These are phyloP conservation scores for Thozetella sp. DNA, from an alignment of 495 filamentous ascomycete genomes.

Conservation along the genomic window DNA sequence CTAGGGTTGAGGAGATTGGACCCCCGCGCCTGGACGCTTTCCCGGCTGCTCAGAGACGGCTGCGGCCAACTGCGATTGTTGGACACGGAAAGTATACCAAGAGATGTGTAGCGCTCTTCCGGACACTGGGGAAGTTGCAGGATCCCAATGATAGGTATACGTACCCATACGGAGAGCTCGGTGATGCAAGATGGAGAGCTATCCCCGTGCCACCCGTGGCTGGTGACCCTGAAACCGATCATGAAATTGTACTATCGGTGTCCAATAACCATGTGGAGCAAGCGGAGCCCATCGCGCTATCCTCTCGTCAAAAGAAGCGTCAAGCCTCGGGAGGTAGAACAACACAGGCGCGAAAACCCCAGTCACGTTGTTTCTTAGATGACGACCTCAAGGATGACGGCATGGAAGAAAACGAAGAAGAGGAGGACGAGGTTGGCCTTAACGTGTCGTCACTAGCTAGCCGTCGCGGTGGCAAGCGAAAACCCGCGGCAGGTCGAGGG, in stretches of 20 bases:
- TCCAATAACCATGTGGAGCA: not conserved
- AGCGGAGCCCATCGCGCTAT: slow-evolving; percentile 17
- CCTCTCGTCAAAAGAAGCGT: slow-evolving; percentile 16
- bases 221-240: slow-evolving; percentile 23
- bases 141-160: slow-evolving; percentile 19
- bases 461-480: slow-evolving; percentile 6
- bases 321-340: slow-evolving; percentile 11
- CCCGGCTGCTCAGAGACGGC: slow-evolving; percentile 35
- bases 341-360: slow-evolving; percentile 5
- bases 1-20: slow-evolving; percentile 33
- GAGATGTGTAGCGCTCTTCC: slow-evolving; percentile 43
- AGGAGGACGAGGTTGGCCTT: slow-evolving; percentile 4
- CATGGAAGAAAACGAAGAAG: slow-evolving; percentile 12
- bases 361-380: not conserved
- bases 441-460: not conserved
- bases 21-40: slow-evolving; percentile 33
- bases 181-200: slow-evolving; percentile 24
- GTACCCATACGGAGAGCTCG: slow-evolving; percentile 25
- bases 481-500: slow-evolving; percentile 3
- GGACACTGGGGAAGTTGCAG: slow-evolving; percentile 29
- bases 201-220: slow-evolving; percentile 31
- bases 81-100: slow-evolving; percentile 49
- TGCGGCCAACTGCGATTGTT: slow-evolving; percentile 37
- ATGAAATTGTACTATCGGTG: not conserved
- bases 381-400: slow-evolving; percentile 11